Evolutionary conservation across 106 monocot species (phyloP).

Genomic region (Xerophyta viscosa): DNA sequence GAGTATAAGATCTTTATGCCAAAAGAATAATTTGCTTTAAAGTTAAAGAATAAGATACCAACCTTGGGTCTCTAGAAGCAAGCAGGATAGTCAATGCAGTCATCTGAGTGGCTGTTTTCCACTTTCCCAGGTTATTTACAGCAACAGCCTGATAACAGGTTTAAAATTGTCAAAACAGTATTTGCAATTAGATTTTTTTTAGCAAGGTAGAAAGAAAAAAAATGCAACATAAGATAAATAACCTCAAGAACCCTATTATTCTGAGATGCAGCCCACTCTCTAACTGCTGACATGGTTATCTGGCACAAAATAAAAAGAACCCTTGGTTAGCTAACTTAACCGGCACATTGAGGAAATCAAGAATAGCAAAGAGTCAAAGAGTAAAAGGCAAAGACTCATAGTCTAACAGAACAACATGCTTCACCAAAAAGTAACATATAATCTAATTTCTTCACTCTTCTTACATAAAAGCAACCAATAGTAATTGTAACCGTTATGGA

Average conservation of each 20-base stretch:
- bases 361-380: too few species aligned
- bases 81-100: constrained; percentile 78
- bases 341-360: neutral
- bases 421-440: too few species aligned
- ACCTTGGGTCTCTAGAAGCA: constrained; percentile 75
- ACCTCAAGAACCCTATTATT: constrained; percentile 60
- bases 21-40: neutral
- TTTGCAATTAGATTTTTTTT: too few species aligned
- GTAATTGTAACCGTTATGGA: too few species aligned
- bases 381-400: too few species aligned
- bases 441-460: too few species aligned
- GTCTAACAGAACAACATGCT: too few species aligned
- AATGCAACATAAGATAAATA: neutral
- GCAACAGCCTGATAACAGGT: constrained; percentile 68
- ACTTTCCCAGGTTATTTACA: constrained; percentile 88
- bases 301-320: constrained; percentile 1
- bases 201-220: too few species aligned
- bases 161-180: too few species aligned
- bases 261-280: constrained; percentile 95
- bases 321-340: neutral
- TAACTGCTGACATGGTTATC: constrained; percentile 94
- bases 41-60: neutral
- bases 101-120: constrained; percentile 99
- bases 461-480: too few species aligned
- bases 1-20: neutral